phyloP scores from a whole-genome alignment of 768 basidiomycete genomes.

The Tylopilus sp. region DNA sequence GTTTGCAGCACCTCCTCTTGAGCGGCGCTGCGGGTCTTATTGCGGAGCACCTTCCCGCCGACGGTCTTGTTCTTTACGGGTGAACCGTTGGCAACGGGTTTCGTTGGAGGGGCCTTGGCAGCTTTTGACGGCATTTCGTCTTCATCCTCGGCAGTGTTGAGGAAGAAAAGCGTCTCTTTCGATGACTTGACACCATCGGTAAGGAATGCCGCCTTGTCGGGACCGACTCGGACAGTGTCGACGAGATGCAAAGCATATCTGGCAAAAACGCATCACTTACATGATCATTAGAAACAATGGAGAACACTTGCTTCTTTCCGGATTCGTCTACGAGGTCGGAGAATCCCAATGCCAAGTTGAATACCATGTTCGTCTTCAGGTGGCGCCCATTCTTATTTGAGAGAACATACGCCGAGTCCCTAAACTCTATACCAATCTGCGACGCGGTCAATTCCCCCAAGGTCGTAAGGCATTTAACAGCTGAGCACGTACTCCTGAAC shows the following conservation, averaged over 20 bases:
- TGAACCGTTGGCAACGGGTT: conserved; percentile 57
- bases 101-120: conserved; percentile 48
- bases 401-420: conserved; percentile 82
- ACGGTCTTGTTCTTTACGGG: conserved; percentile 72
- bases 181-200: conserved; percentile 82
- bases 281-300: background rate
- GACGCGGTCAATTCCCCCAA: background rate
- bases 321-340: conserved; percentile 73
- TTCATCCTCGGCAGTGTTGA: conserved; percentile 55
- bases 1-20: conserved; percentile 83
- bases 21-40: conserved; percentile 84
- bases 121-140: conserved; percentile 56
- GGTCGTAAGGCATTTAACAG: background rate
- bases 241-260: conserved; percentile 88
- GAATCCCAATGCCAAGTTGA: conserved; percentile 85
- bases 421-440: conserved; percentile 96
- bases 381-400: conserved; percentile 73
- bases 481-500: conserved; percentile 68
- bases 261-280: background rate
- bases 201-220: conserved; percentile 61
- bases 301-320: conserved; percentile 64
- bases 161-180: conserved; percentile 87
- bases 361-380: conserved; percentile 77
- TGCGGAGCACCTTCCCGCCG: conserved; percentile 82
- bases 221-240: conserved; percentile 81